Evolutionary conservation across 371 early-diverging fungal species (phyloP).

Genomic region (Mucor lusitanicus): DNA sequence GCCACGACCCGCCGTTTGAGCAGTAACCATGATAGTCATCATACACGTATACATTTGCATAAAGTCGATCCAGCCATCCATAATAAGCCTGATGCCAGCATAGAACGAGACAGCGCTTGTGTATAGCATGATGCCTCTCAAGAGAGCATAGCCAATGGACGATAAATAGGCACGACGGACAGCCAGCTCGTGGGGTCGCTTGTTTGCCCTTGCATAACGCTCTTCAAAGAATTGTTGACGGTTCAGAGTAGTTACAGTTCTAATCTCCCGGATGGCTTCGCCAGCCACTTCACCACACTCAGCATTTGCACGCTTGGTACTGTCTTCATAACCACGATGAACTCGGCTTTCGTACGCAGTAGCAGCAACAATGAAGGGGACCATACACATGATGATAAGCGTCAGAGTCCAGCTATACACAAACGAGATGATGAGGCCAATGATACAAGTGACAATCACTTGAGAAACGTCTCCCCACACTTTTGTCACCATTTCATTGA

Average conservation of each 20-base stretch:
- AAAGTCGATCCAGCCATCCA: slow-evolving; percentile 34
- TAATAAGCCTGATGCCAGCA: slow-evolving; percentile 53
- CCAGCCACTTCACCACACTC: slow-evolving; percentile 72
- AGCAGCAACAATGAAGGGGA: slow-evolving; percentile 51
- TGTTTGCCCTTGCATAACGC: slow-evolving; percentile 56
- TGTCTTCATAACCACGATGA: slow-evolving; percentile 52
- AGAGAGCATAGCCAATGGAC: slow-evolving; percentile 64
- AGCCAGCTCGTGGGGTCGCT: slow-evolving; percentile 64
- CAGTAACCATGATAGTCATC: slow-evolving; percentile 61
- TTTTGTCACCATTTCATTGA: slow-evolving; percentile 67
- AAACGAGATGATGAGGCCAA: slow-evolving; percentile 51
- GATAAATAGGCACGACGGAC: slow-evolving; percentile 55
- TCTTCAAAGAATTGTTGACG: slow-evolving; percentile 70
- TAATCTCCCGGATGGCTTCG: slow-evolving; percentile 85
- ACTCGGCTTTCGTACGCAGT: slow-evolving; percentile 36
- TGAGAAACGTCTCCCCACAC: slow-evolving; percentile 64
- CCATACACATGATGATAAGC: slow-evolving; percentile 53
- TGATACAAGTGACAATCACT: slow-evolving; percentile 43
- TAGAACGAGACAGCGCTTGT: slow-evolving; percentile 61
- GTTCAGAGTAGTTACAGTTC: slow-evolving; percentile 87
- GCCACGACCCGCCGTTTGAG: slow-evolving; percentile 62
- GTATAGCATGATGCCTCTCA: slow-evolving; percentile 64
- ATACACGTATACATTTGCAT: slow-evolving; percentile 59
- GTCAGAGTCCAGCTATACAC: slow-evolving; percentile 55
- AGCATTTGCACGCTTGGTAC: slow-evolving; percentile 67